Evolutionary conservation across 768 basidiomycete species (phyloP), one percentile per base, ranked within the genome.

Genomic region (Russula lepida): DNA sequence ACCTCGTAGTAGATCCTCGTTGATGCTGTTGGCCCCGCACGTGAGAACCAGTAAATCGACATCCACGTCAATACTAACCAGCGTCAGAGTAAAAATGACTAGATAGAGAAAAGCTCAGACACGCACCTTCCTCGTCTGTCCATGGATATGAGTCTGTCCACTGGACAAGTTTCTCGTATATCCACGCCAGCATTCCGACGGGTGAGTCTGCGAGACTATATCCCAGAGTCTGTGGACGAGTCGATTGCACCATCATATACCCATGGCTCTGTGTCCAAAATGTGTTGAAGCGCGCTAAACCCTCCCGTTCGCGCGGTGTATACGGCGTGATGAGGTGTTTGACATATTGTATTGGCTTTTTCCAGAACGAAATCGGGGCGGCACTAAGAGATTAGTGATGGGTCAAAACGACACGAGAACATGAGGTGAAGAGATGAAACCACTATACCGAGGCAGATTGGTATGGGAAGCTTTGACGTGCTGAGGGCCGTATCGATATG

Each of bases 171-270:
- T 74, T 73, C 65, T 74, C 72, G 56, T 74, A 74, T 21, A 74
- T 70, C 74, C 74, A 75, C 1, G 72, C 72, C 5, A 75, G 67
- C 3, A 75, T 66, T 0, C 81, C 84, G 5, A 75, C 75, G 7
- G 84, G 84, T 7, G 82, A 84, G 64, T 85, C 84, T 0, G 79
- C 72, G 4, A 85, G 70, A 11, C 72, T 63, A 64, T 85, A 85
- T 0, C 80, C 82, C 1, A 74, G 51, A 0, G 73, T 74, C 59
- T 74, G 74, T 0, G 74, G 73, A 30, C 68, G 64, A 3, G 71
- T 72, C 6, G 61, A 37, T 23, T 78, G 78, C 51, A 68, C 59
- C 0, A 4, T 7, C 2, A 54, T 39, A 56, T 78, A 78, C 17
- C 75, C 77, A 0, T 3, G 6, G 4, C 75, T 75, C 17, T 70